Evolutionary conservation across 2,329 filamentous ascomycete genomes (phyloP).

Genomic region (Pseudogymnoascus sp.): DNA sequence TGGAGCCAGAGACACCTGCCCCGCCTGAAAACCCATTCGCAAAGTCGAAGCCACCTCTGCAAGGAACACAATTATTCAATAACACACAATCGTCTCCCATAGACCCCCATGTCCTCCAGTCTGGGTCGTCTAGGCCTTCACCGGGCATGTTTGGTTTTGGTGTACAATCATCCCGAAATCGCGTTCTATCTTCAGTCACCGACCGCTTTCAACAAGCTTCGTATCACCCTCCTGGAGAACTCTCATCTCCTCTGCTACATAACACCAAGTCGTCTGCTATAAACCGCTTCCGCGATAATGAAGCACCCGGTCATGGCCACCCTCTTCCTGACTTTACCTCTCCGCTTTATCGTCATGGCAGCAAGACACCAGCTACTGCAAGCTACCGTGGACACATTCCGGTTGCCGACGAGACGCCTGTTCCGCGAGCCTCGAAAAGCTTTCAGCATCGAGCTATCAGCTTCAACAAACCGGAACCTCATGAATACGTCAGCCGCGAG

Average conservation of each 20-base stretch:
- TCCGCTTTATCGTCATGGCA: neutral
- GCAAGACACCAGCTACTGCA: neutral
- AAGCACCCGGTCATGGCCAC: neutral
- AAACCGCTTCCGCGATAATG: neutral
- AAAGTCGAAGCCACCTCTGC: neutral
- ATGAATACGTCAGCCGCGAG: neutral
- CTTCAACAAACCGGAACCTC: neutral
- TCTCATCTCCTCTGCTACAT: neutral
- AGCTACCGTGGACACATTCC: neutral
- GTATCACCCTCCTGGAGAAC: neutral
- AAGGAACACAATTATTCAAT: neutral
- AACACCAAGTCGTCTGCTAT: neutral
- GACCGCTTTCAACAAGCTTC: neutral
- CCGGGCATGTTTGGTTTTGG: constrained; percentile 6
- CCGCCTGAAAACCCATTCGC: constrained; percentile 7
- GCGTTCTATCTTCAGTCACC: neutral
- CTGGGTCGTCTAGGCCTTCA: neutral
- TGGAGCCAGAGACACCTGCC: neutral
- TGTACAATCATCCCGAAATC: neutral
- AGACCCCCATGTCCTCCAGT: neutral
- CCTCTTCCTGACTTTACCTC: neutral
- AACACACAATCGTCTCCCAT: constrained; percentile 3
- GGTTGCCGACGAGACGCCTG: neutral
- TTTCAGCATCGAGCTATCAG: neutral
- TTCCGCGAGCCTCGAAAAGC: neutral